These are phyloP conservation scores for Auricularia heimuer DNA, from an alignment of 768 basidiomycete genomes.

Conservation along the genomic window DNA sequence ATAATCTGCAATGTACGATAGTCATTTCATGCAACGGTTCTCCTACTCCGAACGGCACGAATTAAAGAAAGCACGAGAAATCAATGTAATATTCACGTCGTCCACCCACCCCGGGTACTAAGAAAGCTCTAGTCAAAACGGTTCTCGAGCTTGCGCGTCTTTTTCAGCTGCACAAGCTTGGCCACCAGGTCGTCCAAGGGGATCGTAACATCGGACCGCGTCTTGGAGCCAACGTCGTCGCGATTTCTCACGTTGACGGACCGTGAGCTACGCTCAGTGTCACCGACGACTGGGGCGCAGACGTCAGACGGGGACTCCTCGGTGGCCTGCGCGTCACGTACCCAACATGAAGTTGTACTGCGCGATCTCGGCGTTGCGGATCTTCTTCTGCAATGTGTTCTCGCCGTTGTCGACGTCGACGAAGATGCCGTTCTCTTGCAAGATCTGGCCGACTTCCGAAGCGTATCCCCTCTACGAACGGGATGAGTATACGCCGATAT, in stretches of 20 bases:
- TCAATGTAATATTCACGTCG: too few relatives aligned
- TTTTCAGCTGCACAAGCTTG: conserved; percentile 68
- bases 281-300: conserved; percentile 49
- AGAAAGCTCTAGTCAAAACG: conserved; percentile 26
- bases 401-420: conserved; percentile 89
- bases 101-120: too few relatives aligned
- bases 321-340: conserved; percentile 27
- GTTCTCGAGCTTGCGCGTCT: conserved; percentile 41
- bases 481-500: neutral
- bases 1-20: too few relatives aligned
- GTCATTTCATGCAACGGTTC: neutral
- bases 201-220: conserved; percentile 59
- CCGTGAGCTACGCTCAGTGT: conserved; percentile 74
- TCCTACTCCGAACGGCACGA: neutral
- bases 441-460: conserved; percentile 58
- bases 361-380: conserved; percentile 91
- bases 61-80: neutral
- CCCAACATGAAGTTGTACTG: conserved; percentile 98
- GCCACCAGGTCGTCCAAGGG: conserved; percentile 59
- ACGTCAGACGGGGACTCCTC: neutral
- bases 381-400: conserved; percentile 93
- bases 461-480: conserved; percentile 77
- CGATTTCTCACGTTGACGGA: conserved; percentile 96
- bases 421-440: conserved; percentile 64
- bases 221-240: conserved; percentile 83